Conservation (phyloP, 441 rosid genomes). For the Erysimum pusillum region DNA sequence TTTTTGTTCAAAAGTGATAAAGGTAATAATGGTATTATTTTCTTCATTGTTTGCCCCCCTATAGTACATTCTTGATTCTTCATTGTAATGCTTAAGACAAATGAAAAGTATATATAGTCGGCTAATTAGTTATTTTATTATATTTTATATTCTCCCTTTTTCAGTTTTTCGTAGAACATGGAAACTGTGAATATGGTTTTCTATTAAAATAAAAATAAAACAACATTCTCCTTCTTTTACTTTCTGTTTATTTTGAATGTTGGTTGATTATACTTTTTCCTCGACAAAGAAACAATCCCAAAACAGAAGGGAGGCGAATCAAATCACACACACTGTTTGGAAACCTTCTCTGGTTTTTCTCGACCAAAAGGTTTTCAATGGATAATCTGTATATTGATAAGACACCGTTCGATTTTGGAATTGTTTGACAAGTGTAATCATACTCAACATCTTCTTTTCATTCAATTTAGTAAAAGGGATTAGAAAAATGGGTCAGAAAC, state of each 20-base stretch:
- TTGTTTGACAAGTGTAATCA: slow-evolving; percentile 35
- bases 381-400: slow-evolving; percentile 25
- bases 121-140: slow-evolving; percentile 5
- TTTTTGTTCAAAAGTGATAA: no score
- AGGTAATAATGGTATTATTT: not conserved
- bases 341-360: slow-evolving; percentile 14
- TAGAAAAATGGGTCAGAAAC: not conserved
- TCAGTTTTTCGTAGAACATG: not conserved
- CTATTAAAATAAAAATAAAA: not conserved
- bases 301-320: slow-evolving; percentile 6
- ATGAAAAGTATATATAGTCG: not conserved
- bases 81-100: slow-evolving; percentile 10
- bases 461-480: not conserved
- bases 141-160: not conserved
- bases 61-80: not conserved
- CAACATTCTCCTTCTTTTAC: slow-evolving; percentile 20
- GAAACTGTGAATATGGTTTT: slow-evolving; percentile 5
- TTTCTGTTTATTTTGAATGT: slow-evolving; percentile 19
- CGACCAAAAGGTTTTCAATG: slow-evolving; percentile 33
- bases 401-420: not conserved
- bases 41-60: not conserved
- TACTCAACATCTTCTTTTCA: slow-evolving; percentile 4
- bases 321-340: slow-evolving; percentile 24
- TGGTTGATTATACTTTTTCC: slow-evolving; percentile 20
- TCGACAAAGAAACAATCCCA: slow-evolving; percentile 29